Evolutionary conservation across 2,329 filamentous ascomycete genomes (phyloP).

Genomic region (Colletotrichum orbiculare): DNA sequence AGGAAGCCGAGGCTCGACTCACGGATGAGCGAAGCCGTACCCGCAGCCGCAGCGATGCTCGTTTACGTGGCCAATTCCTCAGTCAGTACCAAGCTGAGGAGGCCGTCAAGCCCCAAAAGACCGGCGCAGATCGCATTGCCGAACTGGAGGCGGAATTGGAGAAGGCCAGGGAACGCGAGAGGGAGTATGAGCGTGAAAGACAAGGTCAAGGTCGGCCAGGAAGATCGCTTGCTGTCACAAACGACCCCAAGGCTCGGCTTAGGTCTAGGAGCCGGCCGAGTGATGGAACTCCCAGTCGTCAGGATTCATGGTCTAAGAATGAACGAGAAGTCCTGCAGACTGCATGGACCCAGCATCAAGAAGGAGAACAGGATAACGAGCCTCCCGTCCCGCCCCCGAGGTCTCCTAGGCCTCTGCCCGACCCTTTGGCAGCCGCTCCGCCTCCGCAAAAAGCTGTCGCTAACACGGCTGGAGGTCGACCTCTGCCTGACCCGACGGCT

Average conservation of each 20-base stretch:
- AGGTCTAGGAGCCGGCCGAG: slow-evolving; percentile 44
- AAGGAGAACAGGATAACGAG: slow-evolving; percentile 42
- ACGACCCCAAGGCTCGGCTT: slow-evolving; percentile 46
- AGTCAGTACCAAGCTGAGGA: slow-evolving; percentile 87
- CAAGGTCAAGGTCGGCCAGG: slow-evolving; percentile 63
- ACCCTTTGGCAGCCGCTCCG: slow-evolving; percentile 47
- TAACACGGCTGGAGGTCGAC: too few relatives aligned
- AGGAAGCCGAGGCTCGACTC: slow-evolving; percentile 74
- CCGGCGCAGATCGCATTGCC: slow-evolving; percentile 45
- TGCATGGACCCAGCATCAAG: slow-evolving; percentile 59
- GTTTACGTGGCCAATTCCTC: slow-evolving; percentile 84
- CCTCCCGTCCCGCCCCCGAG: slow-evolving; percentile 42
- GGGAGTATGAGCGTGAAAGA: slow-evolving; percentile 70
- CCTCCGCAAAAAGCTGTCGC: too few relatives aligned
- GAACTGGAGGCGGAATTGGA: slow-evolving; percentile 80
- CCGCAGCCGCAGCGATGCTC: slow-evolving; percentile 69
- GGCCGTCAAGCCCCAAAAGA: slow-evolving; percentile 45
- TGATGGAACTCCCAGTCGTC: slow-evolving; percentile 56
- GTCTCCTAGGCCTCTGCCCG: slow-evolving; percentile 54
- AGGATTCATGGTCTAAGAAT: slow-evolving; percentile 72
- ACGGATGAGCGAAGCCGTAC: slow-evolving; percentile 73
- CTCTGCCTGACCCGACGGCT: too few relatives aligned
- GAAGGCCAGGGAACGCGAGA: slow-evolving; percentile 69
- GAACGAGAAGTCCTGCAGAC: slow-evolving; percentile 73
- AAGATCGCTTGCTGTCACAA: slow-evolving; percentile 25